Evolutionary conservation across 306 rosid species (phyloP).

Genomic region (Castanea mollissima): DNA sequence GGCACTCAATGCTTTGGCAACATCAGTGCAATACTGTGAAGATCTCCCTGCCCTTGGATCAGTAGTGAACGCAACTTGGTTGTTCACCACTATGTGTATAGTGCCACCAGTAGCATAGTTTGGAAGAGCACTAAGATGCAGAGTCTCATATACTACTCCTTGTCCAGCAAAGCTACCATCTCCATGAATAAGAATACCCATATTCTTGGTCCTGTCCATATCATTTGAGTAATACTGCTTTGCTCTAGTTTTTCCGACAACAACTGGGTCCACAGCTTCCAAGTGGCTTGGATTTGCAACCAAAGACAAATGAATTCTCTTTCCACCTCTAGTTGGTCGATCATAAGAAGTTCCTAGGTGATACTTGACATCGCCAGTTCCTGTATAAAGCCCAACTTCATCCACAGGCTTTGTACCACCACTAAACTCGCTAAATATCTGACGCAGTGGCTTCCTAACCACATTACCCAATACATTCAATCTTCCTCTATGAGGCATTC

Average conservation of each 20-base stretch:
- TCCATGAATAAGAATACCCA: conserved; percentile 89
- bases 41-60: conserved; percentile 89
- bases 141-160: conserved; percentile 94
- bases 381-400: conserved; percentile 88
- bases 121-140: conserved; percentile 96
- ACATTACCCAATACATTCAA: conserved; percentile 89
- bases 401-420: conserved; percentile 79
- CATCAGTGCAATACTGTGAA: conserved; percentile 91
- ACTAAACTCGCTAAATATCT: conserved; percentile 83
- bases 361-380: conserved; percentile 96
- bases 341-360: conserved; percentile 95
- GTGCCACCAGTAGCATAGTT: conserved; percentile 96
- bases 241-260: conserved; percentile 92
- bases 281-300: conserved; percentile 97
- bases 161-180: conserved; percentile 99
- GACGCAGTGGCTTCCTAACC: conserved; percentile 88
- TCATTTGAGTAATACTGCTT: conserved; percentile 82
- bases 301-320: conserved; percentile 77
- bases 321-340: conserved; percentile 89
- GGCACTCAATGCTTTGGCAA: conserved; percentile 87
- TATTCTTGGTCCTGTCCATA: conserved; percentile 65
- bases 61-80: conserved; percentile 97
- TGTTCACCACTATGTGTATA: conserved; percentile 82
- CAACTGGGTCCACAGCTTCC: conserved; percentile 96
- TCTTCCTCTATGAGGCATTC: conserved; percentile 91